These are phyloP conservation scores for Epichloe gansuensis DNA, from an alignment of 2,329 filamentous ascomycete genomes.

Conservation along the genomic window DNA sequence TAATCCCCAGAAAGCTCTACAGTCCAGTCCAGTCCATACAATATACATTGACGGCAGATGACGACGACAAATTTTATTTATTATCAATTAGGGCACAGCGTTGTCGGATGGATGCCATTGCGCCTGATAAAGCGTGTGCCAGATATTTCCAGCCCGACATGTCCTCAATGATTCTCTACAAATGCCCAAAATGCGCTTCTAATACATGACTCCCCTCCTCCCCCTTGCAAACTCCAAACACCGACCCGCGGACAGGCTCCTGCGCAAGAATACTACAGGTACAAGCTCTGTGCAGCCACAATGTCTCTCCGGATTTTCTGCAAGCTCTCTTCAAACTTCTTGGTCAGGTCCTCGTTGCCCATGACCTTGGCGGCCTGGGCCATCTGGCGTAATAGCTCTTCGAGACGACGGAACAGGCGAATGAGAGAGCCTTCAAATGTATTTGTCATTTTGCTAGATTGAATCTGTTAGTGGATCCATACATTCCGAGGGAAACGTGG, in stretches of 20 bases:
- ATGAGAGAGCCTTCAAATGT: slow-evolving; percentile 95
- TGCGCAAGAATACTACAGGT: slow-evolving; percentile 45
- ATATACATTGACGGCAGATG: too few species aligned
- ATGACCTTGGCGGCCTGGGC: slow-evolving; percentile 93
- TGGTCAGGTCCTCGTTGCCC: slow-evolving; percentile 86
- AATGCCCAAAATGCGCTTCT: background rate
- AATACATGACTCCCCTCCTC: background rate
- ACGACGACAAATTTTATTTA: too few species aligned
- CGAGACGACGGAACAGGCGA: slow-evolving; percentile 85
- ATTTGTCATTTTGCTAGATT: slow-evolving; percentile 87
- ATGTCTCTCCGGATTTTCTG: slow-evolving; percentile 84
- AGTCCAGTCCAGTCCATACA: too few species aligned
- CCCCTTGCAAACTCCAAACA: slow-evolving; percentile 3
- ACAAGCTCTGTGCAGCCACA: slow-evolving; percentile 86
- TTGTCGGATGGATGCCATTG: too few species aligned
- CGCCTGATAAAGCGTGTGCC: too few species aligned
- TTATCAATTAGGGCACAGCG: too few species aligned
- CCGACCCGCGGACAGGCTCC: background rate
- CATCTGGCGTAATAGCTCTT: slow-evolving; percentile 90
- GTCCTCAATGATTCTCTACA: background rate
- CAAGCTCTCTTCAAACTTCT: slow-evolving; percentile 81
- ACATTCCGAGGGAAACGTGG: background rate
- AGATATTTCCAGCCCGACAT: background rate
- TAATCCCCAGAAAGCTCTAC: too few species aligned
- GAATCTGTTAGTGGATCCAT: background rate